phyloP scores from a whole-genome alignment of 75 land plant genomes.

The Larix kaempferi region DNA sequence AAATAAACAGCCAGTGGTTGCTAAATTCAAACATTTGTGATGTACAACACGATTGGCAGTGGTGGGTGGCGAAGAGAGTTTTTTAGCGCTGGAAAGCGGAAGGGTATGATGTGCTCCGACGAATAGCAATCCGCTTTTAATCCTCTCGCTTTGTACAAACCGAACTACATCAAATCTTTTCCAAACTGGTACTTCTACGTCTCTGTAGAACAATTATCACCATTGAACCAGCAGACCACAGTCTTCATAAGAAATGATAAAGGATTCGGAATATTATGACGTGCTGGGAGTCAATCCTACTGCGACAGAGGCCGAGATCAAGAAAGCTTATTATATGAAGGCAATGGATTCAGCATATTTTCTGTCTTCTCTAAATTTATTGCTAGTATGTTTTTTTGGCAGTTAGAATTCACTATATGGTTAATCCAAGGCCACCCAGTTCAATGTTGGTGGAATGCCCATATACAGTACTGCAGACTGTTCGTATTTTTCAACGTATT shows the following conservation, averaged over 20 bases:
- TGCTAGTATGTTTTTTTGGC: too few relatives aligned
- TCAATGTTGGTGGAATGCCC: too few relatives aligned
- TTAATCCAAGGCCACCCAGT: too few relatives aligned
- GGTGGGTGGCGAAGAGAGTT: neutral
- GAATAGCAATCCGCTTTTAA: too few relatives aligned
- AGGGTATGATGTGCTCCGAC: neutral
- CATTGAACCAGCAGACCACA: neutral
- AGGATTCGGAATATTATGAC: slow-evolving; percentile 37
- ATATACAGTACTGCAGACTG: too few relatives aligned
- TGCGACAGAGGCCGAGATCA: slow-evolving; percentile 34
- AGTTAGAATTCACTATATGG: too few relatives aligned
- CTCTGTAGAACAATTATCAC: too few relatives aligned
- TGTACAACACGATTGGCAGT: neutral
- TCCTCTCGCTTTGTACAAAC: too few relatives aligned
- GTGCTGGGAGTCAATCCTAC: slow-evolving; percentile 27
- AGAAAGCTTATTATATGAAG: slow-evolving; percentile 42
- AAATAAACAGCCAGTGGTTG: neutral
- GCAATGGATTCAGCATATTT: neutral
- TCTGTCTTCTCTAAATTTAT: neutral
- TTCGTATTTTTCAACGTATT: too few relatives aligned
- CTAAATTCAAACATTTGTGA: neutral
- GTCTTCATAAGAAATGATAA: slow-evolving; percentile 17
- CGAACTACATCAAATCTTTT: too few relatives aligned
- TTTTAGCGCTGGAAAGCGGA: slow-evolving; percentile 1
- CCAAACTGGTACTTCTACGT: too few relatives aligned